A percentile compares a stretch with the other conserved stretches of the same genome.
Evolutionary conservation across 352 stramenopile genomes (phyloP).

Genomic region (Globisporangium irregulare): DNA sequence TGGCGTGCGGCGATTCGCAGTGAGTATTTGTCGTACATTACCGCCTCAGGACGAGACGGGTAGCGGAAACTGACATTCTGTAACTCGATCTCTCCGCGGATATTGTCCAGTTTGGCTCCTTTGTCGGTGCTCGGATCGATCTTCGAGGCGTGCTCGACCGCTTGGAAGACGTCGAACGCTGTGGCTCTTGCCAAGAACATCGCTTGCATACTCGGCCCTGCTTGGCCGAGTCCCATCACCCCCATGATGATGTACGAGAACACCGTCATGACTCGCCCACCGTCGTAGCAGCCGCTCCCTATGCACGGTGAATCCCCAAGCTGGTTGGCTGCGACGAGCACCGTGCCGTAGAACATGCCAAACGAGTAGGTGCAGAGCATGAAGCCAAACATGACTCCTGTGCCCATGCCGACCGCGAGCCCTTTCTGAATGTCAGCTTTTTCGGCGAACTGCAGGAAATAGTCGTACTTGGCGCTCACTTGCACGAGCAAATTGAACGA

Average conservation of each 20-base stretch:
- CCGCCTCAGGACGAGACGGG: slow-evolving; percentile 29
- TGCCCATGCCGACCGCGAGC: slow-evolving; percentile 34
- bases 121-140: slow-evolving; percentile 39
- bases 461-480: slow-evolving; percentile 38
- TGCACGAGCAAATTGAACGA: slow-evolving; percentile 46
- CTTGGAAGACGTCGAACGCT: slow-evolving; percentile 45
- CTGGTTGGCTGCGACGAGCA: slow-evolving; percentile 25
- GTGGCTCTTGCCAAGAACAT: slow-evolving; percentile 31
- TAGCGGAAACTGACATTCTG: slow-evolving; percentile 55
- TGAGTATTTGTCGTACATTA: slow-evolving; percentile 32
- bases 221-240: slow-evolving; percentile 37
- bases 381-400: slow-evolving; percentile 36
- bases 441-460: slow-evolving; percentile 24
- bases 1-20: slow-evolving; percentile 34
- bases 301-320: slow-evolving; percentile 26
- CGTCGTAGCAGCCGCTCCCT: slow-evolving; percentile 35
- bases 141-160: slow-evolving; percentile 44
- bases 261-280: slow-evolving; percentile 37
- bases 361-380: slow-evolving; percentile 44
- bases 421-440: slow-evolving; percentile 35
- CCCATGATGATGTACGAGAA: slow-evolving; percentile 44
- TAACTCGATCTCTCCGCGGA: slow-evolving; percentile 23
- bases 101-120: slow-evolving; percentile 23
- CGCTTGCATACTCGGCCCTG: slow-evolving; percentile 36
- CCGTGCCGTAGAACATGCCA: slow-evolving; percentile 51